These are phyloP conservation scores for Erysiphe pulchra DNA, from an alignment of 2,329 filamentous ascomycete genomes.

Conservation along the genomic window DNA sequence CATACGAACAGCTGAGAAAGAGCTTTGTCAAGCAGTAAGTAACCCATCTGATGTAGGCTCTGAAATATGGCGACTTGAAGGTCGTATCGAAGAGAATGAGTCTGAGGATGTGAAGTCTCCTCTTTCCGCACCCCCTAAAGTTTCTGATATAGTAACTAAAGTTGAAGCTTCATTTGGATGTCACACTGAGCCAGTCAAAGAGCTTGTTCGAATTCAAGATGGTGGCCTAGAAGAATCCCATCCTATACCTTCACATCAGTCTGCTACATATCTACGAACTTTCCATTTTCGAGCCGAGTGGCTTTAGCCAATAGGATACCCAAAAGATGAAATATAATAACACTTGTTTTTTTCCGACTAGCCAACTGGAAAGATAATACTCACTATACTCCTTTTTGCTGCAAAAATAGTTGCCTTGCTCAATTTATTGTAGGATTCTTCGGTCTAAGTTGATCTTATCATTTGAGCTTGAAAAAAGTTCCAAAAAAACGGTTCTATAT, in stretches of 20 bases:
- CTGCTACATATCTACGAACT: conserved; percentile 2
- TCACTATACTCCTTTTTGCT: too few relatives aligned
- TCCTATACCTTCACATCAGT: conserved; percentile 6
- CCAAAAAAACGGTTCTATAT: too few relatives aligned
- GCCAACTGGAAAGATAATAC: too few relatives aligned
- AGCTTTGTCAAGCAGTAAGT: conserved; percentile 40
- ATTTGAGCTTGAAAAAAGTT: too few relatives aligned
- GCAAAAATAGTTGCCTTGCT: too few relatives aligned
- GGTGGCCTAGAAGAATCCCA: conserved; percentile 41
- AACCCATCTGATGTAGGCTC: conserved; percentile 24
- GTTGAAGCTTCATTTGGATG: conserved; percentile 48
- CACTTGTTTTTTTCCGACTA: too few relatives aligned
- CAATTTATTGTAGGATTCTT: too few relatives aligned
- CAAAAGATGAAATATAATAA: too few relatives aligned
- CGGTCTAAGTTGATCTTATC: too few relatives aligned
- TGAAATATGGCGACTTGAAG: conserved; percentile 39
- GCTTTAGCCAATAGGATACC: too few relatives aligned
- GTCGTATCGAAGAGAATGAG: conserved; percentile 26
- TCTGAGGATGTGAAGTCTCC: conserved; percentile 9
- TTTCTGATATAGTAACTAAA: conserved; percentile 50
- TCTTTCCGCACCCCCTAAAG: conserved; percentile 15
- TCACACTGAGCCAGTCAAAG: conserved; percentile 35
- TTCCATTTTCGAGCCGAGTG: too few relatives aligned
- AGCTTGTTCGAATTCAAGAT: conserved; percentile 47
- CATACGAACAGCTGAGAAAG: conserved; percentile 49